Evolutionary conservation across 2,329 filamentous ascomycete genomes (phyloP).

Genomic region (Venturia pyrina): DNA sequence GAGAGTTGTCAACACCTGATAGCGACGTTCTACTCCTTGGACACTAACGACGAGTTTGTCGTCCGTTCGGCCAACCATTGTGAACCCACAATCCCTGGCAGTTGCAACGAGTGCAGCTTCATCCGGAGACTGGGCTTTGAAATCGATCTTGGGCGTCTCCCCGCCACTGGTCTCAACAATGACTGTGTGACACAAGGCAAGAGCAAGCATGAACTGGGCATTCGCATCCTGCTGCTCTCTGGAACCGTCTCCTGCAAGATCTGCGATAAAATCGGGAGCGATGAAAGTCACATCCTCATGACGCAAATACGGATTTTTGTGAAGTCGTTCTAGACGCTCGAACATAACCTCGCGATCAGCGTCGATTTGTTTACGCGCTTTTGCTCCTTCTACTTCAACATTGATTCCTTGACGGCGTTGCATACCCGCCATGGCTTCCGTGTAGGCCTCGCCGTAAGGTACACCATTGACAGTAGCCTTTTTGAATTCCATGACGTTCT

Average conservation of each 20-base stretch:
- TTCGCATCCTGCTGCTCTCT: constrained; percentile 67
- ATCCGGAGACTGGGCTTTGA: constrained; percentile 95
- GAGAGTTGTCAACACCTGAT: constrained; percentile 82
- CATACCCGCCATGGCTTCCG: constrained; percentile 93
- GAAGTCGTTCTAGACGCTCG: constrained; percentile 59
- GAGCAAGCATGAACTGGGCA: constrained; percentile 84
- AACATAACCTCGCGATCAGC: constrained; percentile 65
- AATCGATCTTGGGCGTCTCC: constrained; percentile 83
- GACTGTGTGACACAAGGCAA: constrained; percentile 94
- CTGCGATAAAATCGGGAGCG: constrained; percentile 77
- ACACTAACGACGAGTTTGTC: constrained; percentile 81
- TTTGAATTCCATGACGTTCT: constrained; percentile 98
- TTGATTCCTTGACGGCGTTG: constrained; percentile 83
- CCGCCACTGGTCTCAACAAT: constrained; percentile 83
- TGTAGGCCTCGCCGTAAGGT: constrained; percentile 94
- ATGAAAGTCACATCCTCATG: constrained; percentile 89
- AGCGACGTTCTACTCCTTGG: constrained; percentile 75
- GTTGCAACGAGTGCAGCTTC: constrained; percentile 91
- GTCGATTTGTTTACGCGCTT: constrained; percentile 67
- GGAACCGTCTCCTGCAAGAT: constrained; percentile 69
- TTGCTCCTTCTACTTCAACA: constrained; percentile 67
- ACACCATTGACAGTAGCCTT: constrained; percentile 96
- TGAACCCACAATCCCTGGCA: constrained; percentile 90
- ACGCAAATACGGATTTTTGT: constrained; percentile 84
- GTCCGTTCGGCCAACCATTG: constrained; percentile 68